Base-by-base conservation (phyloP, 179 eudicot genomes). In the Beta lomatogona region DNA sequence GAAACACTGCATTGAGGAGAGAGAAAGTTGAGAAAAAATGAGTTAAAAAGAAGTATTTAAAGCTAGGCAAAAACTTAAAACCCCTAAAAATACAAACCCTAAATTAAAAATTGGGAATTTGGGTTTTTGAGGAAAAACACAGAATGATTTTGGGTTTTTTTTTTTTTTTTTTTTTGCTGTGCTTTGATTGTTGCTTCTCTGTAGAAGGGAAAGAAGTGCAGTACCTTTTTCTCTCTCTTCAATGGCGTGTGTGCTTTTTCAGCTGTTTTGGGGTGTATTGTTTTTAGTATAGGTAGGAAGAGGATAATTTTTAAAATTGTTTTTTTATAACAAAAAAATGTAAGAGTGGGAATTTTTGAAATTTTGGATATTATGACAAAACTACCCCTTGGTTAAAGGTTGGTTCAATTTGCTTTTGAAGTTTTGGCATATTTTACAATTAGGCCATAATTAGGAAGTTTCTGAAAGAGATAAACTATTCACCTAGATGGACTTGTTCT, bases 1-100 rank as follows among this genome's bases (percentile, higher is more conserved):
- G 75, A 72, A 77, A 76, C 64, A 64, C 55, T 50, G 84, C 86
- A 87, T 84, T 84, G 78, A 80, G 76, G 77, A 77, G 66, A 68
- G 83, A 72, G 55, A 77, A 76, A 66, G 45, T 25, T 19, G 36
- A 31, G 31, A 86, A 83, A 86, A 83, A 36, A 61, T 66, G 68
- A 45, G 36, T 67, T 8, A 19, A 69, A 80, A 71, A 77, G 67
- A 64, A 77, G 74, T 68, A 59, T 22, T 75, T 79, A 79, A 83
- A 79, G 79, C 22, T 74, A 46, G 41, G 41, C 41, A 2, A 44
- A 71, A 36, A 83, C 76, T 5, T 6, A 70, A 28, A 10, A 6
- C 48, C 55, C 25, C n/a, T 58, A 22, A 79, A 36, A 36, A 54
- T 54, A 80, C 70, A 57, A 16, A 50, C 69, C 78, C 77, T 75